Percentiles rank a stretch among this genome's conserved stretches.
Evolutionary conservation across 768 basidiomycete species (phyloP).

Genomic region (Cyathus striatus): DNA sequence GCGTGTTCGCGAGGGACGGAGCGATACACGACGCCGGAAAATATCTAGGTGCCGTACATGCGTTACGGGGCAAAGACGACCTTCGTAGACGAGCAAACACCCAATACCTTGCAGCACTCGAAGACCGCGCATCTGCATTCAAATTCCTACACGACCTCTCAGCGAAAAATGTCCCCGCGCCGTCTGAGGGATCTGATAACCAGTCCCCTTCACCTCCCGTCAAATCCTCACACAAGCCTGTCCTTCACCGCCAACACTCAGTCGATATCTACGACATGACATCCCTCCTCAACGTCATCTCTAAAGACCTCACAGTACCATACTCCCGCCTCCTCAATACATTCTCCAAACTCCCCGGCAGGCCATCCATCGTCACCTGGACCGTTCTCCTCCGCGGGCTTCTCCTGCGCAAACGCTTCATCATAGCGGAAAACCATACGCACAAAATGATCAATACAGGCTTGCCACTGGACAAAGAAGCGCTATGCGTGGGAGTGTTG

Average conservation of each 20-base stretch:
- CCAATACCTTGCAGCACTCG: constrained; percentile 33
- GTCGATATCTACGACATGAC: constrained; percentile 44
- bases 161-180: background rate
- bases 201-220: constrained; percentile 17
- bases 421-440: constrained; percentile 40
- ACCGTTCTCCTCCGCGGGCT: constrained; percentile 53
- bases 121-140: constrained; percentile 39
- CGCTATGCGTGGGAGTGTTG: constrained; percentile 46
- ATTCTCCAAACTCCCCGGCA: constrained; percentile 26
- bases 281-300: constrained; percentile 37
- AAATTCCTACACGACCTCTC: constrained; percentile 35
- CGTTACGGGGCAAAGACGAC: constrained; percentile 4
- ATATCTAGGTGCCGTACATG: constrained; percentile 35
- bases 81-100: constrained; percentile 33
- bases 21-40: constrained; percentile 32
- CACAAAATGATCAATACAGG: constrained; percentile 28
- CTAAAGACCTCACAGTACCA: constrained; percentile 29
- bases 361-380: constrained; percentile 42
- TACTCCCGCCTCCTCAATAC: constrained; percentile 27
- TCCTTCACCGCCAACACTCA: constrained; percentile 28
- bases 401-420: constrained; percentile 32
- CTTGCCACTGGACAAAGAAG: constrained; percentile 36
- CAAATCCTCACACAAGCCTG: constrained; percentile 27
- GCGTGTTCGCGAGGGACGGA: constrained; percentile 40
- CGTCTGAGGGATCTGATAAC: constrained; percentile 1